Base-by-base conservation (phyloP, 2,329 filamentous ascomycete species). In the Magnaporthiopsis poae region DNA sequence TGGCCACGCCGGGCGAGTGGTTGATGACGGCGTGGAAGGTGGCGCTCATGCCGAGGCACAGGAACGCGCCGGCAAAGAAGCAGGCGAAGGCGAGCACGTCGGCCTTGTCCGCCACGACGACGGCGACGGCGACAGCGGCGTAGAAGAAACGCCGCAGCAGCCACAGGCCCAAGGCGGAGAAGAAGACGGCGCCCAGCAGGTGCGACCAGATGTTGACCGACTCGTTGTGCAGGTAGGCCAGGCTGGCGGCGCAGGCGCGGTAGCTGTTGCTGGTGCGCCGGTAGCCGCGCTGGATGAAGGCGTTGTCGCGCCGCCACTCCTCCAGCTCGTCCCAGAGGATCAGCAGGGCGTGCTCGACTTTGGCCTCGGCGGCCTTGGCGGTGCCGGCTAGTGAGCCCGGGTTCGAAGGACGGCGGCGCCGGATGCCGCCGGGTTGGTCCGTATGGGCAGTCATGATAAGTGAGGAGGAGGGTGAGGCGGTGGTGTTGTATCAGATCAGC, bases 21-120 rank as follows among this genome's bases (percentile, higher is more conserved):
- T 97, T 96, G 29, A 84, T 87, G 63, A 97, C 84, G 1, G 90
- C 85, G 75, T 99, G 95, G 75, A 88, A 99, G 2, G 89, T 90
- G 5, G 92, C 90, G 71, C 89, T 92, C 88, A 93, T 91, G 29
- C 89, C 88, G 65, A 95, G 79, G 72, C 91, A 94, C 46, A 86
- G 73, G 35, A 87, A 82, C 1, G 89, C 90, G 61, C 92, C 91
- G 31, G 80, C 80, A 72, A 96, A 92, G 81, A 95, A 96, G 77
- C 88, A 92, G 0, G 80, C 79, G 74, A 96, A 92, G 36, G 86
- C 90, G 52, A 86, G 69, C n/a, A 91, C 80, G 74, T 96, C 92
- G 3, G 83, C 78, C 11, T 73, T 68, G 11, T 80, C 81, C 8
- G 80, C 81, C 73, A 93, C 94, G 11, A 90, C 85, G 56, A 89